These are phyloP conservation scores for Hymenoscyphus fraxineus DNA, from an alignment of 2,329 filamentous ascomycete genomes.

Conservation along the genomic window DNA sequence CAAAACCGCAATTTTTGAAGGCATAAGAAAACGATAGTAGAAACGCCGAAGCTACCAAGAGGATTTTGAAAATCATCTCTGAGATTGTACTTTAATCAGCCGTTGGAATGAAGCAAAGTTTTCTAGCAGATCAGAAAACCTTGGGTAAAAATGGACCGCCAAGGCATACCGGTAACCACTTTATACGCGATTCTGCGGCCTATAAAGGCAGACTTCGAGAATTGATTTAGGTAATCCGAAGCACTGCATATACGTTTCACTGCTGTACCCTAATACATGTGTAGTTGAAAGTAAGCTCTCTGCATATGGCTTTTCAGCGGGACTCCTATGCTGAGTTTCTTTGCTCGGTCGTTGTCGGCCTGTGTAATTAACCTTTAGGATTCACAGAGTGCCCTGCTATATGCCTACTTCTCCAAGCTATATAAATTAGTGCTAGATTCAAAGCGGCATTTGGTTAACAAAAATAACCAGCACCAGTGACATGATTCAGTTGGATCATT, in stretches of 20 bases:
- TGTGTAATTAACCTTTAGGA: too few relatives aligned
- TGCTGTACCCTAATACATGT: background rate
- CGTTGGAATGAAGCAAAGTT: too few relatives aligned
- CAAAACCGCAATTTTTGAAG: constrained; percentile 7
- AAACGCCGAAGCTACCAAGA: background rate
- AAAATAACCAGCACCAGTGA: too few relatives aligned
- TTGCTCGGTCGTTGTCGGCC: background rate
- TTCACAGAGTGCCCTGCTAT: too few relatives aligned
- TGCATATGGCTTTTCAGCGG: background rate
- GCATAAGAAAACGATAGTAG: background rate
- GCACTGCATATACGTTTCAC: background rate
- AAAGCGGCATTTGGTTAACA: too few relatives aligned
- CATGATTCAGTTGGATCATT: too few relatives aligned
- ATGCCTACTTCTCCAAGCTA: too few relatives aligned
- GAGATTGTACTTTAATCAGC: background rate
- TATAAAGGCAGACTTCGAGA: background rate
- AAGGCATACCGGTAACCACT: background rate
- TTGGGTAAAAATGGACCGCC: background rate
- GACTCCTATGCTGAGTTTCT: background rate
- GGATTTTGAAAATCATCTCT: background rate
- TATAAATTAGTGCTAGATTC: too few relatives aligned
- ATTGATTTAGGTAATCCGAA: background rate
- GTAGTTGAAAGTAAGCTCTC: background rate
- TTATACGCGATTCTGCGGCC: background rate
- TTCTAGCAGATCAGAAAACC: background rate